These are phyloP conservation scores for Aureobasidium vineae DNA, from an alignment of 2,329 filamentous ascomycete genomes.

Conservation along the genomic window DNA sequence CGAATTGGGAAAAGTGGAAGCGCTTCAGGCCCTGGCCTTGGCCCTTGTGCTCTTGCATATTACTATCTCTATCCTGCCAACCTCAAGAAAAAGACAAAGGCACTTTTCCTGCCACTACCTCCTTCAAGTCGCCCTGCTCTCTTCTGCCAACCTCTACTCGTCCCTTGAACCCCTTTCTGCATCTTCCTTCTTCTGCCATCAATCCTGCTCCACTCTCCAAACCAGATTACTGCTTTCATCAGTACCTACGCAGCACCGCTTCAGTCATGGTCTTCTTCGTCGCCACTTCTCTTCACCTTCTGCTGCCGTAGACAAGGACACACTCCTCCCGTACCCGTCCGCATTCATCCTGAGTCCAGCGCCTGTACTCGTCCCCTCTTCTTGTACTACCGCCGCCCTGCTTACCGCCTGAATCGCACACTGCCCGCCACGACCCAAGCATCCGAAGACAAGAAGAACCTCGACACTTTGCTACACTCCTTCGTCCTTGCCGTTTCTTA, in stretches of 20 bases:
- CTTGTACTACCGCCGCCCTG: conserved; percentile 5
- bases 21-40: conserved; percentile 2
- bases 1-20: background rate
- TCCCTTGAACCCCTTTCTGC: background rate
- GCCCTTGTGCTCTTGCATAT: conserved; percentile 3
- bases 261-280: background rate
- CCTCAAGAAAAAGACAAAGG: background rate
- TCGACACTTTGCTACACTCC: background rate
- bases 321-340: background rate
- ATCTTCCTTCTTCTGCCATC: background rate
- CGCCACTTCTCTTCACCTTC: background rate
- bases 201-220: background rate
- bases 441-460: background rate
- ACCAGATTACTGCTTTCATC: background rate
- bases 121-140: background rate
- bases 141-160: background rate
- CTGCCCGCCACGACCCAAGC: background rate
- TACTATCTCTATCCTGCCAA: background rate
- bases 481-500: no score
- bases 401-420: conserved; percentile 12
- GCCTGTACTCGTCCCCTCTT: conserved; percentile 4
- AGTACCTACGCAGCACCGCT: background rate
- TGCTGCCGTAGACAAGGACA: background rate
- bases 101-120: background rate
- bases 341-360: background rate